Conservation (phyloP, 257 asterid species). For the Capsicum pubescens region DNA sequence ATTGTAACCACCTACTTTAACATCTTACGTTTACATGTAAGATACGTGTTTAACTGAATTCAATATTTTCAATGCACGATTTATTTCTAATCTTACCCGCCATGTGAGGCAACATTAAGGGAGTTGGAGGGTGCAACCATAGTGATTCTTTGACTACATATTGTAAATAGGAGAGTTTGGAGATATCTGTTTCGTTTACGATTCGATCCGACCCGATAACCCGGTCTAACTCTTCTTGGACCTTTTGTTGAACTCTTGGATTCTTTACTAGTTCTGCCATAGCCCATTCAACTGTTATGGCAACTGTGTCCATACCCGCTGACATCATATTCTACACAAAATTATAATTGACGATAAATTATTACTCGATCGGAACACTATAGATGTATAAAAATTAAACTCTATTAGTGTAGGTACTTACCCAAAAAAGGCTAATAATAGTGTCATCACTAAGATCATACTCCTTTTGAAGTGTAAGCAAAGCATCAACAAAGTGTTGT, state of each 20-base stretch:
- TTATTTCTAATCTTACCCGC: not conserved
- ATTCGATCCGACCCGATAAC: conserved; percentile 62
- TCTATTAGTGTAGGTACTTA: conserved; percentile 26
- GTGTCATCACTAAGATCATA: conserved; percentile 76
- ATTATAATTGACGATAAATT: not conserved
- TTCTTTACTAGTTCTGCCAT: conserved; percentile 77
- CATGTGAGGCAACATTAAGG: conserved; percentile 80
- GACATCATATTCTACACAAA: conserved; percentile 76
- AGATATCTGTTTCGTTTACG: conserved; percentile 70
- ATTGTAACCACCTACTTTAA: conserved; percentile 73
- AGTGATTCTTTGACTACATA: conserved; percentile 68
- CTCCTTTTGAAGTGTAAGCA: conserved; percentile 72
- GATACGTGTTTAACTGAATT: not conserved
- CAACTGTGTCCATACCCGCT: conserved; percentile 87
- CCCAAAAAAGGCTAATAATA: conserved; percentile 79
- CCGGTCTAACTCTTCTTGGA: conserved; percentile 72
- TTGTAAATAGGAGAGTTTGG: conserved; percentile 72
- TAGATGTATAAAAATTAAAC: not conserved
- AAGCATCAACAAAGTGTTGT: conserved; percentile 78
- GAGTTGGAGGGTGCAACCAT: conserved; percentile 83
- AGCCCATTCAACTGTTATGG: conserved; percentile 83
- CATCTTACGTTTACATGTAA: conserved; percentile 40
- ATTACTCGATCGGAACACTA: too few relatives aligned
- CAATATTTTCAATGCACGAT: not conserved
- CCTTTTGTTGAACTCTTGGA: conserved; percentile 82